A percentile compares a stretch with the other conserved stretches of the same genome.
phyloP scores from a whole-genome alignment of 331 rosid genomes.

The Quercus phellos region DNA sequence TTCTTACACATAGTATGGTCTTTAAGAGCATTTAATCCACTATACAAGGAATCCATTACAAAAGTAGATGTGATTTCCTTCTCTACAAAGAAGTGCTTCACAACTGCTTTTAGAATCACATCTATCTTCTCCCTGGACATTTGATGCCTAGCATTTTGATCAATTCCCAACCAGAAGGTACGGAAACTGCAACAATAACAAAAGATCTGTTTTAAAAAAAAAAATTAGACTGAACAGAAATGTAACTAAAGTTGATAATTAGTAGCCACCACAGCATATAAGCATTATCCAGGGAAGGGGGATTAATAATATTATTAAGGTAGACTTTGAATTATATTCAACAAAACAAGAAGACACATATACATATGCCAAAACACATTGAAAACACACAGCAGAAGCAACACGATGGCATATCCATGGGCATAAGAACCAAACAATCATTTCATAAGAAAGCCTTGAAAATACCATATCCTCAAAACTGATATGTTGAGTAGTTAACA shows the following conservation, averaged over 20 bases:
- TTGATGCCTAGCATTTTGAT: slow-evolving; percentile 61
- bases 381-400: neutral
- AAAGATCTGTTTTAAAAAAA: neutral
- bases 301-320: neutral
- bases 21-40: slow-evolving; percentile 96
- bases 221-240: neutral
- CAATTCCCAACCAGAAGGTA: too few species aligned
- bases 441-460: neutral
- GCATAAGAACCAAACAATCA: neutral
- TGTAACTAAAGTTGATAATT: neutral
- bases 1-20: slow-evolving; percentile 68
- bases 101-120: slow-evolving; percentile 81
- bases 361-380: neutral
- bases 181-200: slow-evolving; percentile 47
- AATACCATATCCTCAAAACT: neutral
- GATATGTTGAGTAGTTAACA: neutral
- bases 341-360: neutral
- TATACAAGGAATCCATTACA: slow-evolving; percentile 94
- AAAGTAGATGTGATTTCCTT: slow-evolving; percentile 95
- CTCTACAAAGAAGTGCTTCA: slow-evolving; percentile 89
- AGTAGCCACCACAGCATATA: slow-evolving; percentile 9
- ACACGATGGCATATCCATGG: neutral
- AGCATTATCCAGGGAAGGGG: neutral
- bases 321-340: neutral
- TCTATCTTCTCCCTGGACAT: slow-evolving; percentile 93